phyloP scores from a whole-genome alignment of 768 basidiomycete species.

The Leccinum disarticulatum region DNA sequence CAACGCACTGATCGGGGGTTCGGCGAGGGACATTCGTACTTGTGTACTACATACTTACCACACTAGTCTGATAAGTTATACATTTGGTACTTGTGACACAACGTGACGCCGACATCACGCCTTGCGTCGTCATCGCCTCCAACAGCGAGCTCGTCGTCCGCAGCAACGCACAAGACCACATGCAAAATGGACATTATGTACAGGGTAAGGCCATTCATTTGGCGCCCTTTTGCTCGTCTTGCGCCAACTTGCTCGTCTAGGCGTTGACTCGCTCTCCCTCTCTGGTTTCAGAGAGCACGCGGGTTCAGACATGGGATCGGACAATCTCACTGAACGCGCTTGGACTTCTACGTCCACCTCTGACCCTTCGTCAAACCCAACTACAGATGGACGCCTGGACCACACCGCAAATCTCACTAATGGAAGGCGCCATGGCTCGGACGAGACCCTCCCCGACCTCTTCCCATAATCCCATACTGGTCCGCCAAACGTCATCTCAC shows the following conservation, averaged over 20 bases:
- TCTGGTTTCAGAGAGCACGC: constrained; percentile 18
- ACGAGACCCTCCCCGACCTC: constrained; percentile 39
- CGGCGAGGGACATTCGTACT: constrained; percentile 38
- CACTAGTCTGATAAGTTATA: background rate
- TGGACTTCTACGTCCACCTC: constrained; percentile 49
- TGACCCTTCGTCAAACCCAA: constrained; percentile 45
- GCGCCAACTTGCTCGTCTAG: constrained; percentile 15
- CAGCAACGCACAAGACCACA: constrained; percentile 10
- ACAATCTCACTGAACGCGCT: constrained; percentile 55
- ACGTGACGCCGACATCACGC: constrained; percentile 15
- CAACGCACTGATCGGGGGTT: constrained; percentile 63
- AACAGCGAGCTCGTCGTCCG: constrained; percentile 12
- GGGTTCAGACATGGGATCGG: constrained; percentile 41
- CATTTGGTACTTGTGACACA: background rate
- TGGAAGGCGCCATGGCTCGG: constrained; percentile 42
- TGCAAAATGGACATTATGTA: constrained; percentile 32
- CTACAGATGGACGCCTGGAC: constrained; percentile 29
- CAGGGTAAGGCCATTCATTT: constrained; percentile 21
- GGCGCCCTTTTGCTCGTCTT: background rate
- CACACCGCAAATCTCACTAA: constrained; percentile 34
- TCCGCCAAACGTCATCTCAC: constrained; percentile 88
- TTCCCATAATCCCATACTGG: constrained; percentile 79
- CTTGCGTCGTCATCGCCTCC: constrained; percentile 6
- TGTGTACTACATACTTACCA: too few relatives aligned
- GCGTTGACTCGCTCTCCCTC: constrained; percentile 15